Base-by-base conservation (phyloP, 352 stramenopile genomes). In the Pythium chondricola region DNA sequence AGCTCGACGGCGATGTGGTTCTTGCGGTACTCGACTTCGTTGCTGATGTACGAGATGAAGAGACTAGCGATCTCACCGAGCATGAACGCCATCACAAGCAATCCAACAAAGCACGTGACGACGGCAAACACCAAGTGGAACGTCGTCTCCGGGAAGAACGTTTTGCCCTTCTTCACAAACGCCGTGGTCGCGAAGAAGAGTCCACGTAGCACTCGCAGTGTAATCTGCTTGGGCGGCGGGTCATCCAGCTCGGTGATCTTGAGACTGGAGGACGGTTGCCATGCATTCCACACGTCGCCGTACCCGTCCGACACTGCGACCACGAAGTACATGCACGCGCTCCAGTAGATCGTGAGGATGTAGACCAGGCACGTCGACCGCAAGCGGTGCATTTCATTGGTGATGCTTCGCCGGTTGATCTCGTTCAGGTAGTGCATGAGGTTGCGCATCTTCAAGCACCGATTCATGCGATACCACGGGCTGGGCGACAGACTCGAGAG, bases 21-120 rank as follows among this genome's bases (percentile, higher is more conserved):
- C 43, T 85, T 88, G 13, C 71, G 69, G 32, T 79, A 88, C 37
- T 72, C 64, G 16, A 88, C 71, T 59, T 88, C 76, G 50, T 83
- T 81, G 22, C 57, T 62, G 27, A 85, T 88, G 37, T 80, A 83
- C 16, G 71, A 86, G 46, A 88, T 79, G 33, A 81, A 86, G 4
- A 88, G 48, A 36, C 69, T 83, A 2, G 76, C 74, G 25, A 85
- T 71, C 46, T 88, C 71, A n/a, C 76, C 70, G 22, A 86, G 74
- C 71, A 86, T 85, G 44, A 79, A 88, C 2, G 72, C 64, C 73
- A 84, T 83, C 18, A 67, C 62, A 1, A 88, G 37, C 10, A 85
- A 29, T 0, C 75, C 71, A 29, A 79, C 17, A 35, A 88, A 83
- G 45, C 62, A 79, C 17, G 56, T 65, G 32, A 71, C 52, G 17